Percentiles rank a stretch among this genome's conserved stretches.
Conservation (phyloP, 2,329 filamentous ascomycete species). For the Zymoseptoria pseudotritici region DNA sequence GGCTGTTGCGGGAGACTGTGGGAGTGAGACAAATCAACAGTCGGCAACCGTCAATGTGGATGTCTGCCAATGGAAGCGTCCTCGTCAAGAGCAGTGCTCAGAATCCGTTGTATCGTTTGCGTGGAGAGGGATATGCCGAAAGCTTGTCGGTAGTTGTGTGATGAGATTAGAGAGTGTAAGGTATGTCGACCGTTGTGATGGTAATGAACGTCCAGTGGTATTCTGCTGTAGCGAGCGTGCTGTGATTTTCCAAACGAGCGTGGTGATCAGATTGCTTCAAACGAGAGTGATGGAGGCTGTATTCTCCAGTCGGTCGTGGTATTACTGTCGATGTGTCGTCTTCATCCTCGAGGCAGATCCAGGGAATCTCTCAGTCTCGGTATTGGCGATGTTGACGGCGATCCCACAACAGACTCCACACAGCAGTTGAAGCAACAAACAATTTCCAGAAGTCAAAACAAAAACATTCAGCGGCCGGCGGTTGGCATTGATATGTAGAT, state of each 20-base stretch:
- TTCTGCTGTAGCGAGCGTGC: neutral
- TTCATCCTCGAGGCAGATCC: neutral
- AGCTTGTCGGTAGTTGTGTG: neutral
- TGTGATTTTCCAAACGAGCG: neutral
- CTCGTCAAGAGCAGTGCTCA: neutral
- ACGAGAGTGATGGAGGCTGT: neutral
- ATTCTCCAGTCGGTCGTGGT: neutral
- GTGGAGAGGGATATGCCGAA: neutral
- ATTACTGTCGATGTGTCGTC: neutral
- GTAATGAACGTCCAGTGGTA: neutral
- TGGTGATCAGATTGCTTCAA: neutral
- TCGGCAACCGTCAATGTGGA: neutral
- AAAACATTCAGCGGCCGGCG: neutral
- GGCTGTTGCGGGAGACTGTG: neutral
- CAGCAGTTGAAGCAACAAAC: neutral
- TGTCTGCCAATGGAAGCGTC: neutral
- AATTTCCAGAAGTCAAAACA: neutral
- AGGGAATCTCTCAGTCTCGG: neutral
- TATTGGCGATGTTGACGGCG: neutral
- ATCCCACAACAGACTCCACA: neutral
- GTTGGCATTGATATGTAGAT: neutral
- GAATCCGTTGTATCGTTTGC: neutral
- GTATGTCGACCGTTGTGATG: neutral
- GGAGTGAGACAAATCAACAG: neutral
- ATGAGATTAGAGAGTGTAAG: neutral